Percentiles rank a stretch among this genome's conserved stretches.
These are phyloP conservation scores for Liquidambar formosana DNA, from an alignment of 164 flowering plant genomes.

Conservation along the genomic window DNA sequence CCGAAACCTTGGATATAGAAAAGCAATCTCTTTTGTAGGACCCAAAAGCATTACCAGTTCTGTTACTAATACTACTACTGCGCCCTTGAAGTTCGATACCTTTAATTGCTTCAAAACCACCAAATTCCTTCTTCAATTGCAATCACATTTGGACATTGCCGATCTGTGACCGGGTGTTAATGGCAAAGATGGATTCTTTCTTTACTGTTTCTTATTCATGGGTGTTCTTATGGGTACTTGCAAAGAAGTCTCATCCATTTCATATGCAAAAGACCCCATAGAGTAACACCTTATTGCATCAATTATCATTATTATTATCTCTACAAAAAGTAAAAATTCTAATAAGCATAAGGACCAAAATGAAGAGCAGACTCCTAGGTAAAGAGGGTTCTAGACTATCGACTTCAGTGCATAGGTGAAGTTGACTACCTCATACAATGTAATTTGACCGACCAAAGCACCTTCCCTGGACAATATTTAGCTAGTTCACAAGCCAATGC, in stretches of 20 bases:
- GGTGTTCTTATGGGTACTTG: slow-evolving; percentile 65
- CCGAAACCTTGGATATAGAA: slow-evolving; percentile 80
- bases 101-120: slow-evolving; percentile 37
- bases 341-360: no score
- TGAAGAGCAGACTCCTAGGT: no score
- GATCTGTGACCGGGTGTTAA: slow-evolving; percentile 48
- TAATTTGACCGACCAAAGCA: no score
- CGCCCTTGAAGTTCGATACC: slow-evolving; percentile 13
- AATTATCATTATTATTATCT: slow-evolving; percentile 35
- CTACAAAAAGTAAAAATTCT: no score
- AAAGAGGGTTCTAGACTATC: no score
- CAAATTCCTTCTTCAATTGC: slow-evolving; percentile 67
- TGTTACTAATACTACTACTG: slow-evolving; percentile 11
- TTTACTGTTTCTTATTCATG: slow-evolving; percentile 35
- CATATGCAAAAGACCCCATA: slow-evolving; percentile 92
- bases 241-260: slow-evolving; percentile 71
- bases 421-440: no score
- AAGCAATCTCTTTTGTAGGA: slow-evolving; percentile 66
- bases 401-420: no score
- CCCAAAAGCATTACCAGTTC: slow-evolving; percentile 17
- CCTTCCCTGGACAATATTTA: no score
- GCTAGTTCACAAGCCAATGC: no score
- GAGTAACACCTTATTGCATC: slow-evolving; percentile 86
- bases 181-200: slow-evolving; percentile 55
- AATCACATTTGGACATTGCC: slow-evolving; percentile 78